Evolutionary conservation across 139 green algal species (phyloP).

Genomic region (Volvox africanus): DNA sequence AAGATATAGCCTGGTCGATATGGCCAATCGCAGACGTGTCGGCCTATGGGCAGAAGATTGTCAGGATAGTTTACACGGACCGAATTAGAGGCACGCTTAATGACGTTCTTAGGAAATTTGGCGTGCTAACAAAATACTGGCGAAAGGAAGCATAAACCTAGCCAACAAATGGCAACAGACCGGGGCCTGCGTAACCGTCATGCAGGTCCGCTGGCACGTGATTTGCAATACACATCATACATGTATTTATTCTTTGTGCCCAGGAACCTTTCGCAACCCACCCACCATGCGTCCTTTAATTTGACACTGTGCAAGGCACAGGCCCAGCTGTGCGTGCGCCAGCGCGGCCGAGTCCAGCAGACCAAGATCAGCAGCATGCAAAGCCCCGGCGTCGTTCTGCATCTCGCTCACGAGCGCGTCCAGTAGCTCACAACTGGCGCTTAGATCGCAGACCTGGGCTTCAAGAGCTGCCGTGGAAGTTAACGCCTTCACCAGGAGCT

Average conservation of each 20-base stretch:
- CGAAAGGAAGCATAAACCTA: too few relatives aligned
- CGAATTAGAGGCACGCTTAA: neutral
- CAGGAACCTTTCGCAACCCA: too few relatives aligned
- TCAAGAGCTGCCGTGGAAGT: neutral
- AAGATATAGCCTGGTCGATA: neutral
- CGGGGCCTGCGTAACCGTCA: too few relatives aligned
- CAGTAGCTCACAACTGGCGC: conserved; percentile 14
- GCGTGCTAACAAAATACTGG: neutral
- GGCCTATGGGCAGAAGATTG: neutral
- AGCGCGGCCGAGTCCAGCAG: conserved; percentile 17
- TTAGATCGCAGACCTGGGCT: neutral
- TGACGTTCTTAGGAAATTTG: too few relatives aligned
- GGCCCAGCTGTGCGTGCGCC: neutral
- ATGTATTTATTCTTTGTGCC: too few relatives aligned
- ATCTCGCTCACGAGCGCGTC: neutral
- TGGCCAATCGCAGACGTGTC: neutral
- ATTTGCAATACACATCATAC: too few relatives aligned
- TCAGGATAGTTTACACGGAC: neutral
- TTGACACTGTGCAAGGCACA: conserved; percentile 17
- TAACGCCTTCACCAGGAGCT: neutral
- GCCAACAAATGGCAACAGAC: too few relatives aligned
- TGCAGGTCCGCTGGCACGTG: too few relatives aligned
- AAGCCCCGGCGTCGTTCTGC: neutral
- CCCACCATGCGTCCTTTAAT: neutral
- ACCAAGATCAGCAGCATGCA: neutral